A percentile compares a stretch with the other conserved stretches of the same genome.
These are phyloP conservation scores for Chaetomium tenue DNA, from an alignment of 495 filamentous ascomycete species.

Conservation along the genomic window DNA sequence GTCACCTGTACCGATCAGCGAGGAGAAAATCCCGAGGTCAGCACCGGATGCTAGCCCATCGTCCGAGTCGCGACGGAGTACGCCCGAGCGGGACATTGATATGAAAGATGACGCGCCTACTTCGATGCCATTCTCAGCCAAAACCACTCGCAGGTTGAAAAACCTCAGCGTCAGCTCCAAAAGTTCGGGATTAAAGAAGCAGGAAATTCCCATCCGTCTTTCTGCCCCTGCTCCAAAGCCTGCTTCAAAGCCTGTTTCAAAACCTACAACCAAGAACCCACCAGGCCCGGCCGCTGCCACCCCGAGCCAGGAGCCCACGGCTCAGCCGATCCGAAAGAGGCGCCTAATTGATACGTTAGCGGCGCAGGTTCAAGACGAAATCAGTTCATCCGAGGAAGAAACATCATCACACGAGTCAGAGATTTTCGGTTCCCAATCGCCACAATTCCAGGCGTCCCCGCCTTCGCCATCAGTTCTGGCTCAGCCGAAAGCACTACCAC, in stretches of 20 bases:
- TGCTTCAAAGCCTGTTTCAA: slow-evolving; percentile 2
- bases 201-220: slow-evolving; percentile 44
- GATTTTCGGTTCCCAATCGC: not conserved
- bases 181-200: slow-evolving; percentile 19
- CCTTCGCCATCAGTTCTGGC: slow-evolving; percentile 10
- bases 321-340: slow-evolving; percentile 38
- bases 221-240: slow-evolving; percentile 25
- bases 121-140: slow-evolving; percentile 32
- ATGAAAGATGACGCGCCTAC: slow-evolving; percentile 25
- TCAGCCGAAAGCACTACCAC: slow-evolving; percentile 17
- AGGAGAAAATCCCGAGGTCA: slow-evolving; percentile 22
- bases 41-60: slow-evolving; percentile 12
- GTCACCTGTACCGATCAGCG: slow-evolving; percentile 15
- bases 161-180: slow-evolving; percentile 30
- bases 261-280: slow-evolving; percentile 18
- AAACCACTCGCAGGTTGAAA: slow-evolving; percentile 30
- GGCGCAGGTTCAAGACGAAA: slow-evolving; percentile 38
- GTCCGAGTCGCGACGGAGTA: slow-evolving; percentile 11
- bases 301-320: not conserved
- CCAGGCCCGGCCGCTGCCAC: slow-evolving; percentile 15
- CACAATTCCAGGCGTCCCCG: slow-evolving; percentile 20
- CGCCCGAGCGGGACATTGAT: slow-evolving; percentile 31
- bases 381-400: slow-evolving; percentile 28
- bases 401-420: slow-evolving; percentile 15
- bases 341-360: slow-evolving; percentile 58